phyloP scores from a whole-genome alignment of 305 asterid genomes.

The Rubia occidens region DNA sequence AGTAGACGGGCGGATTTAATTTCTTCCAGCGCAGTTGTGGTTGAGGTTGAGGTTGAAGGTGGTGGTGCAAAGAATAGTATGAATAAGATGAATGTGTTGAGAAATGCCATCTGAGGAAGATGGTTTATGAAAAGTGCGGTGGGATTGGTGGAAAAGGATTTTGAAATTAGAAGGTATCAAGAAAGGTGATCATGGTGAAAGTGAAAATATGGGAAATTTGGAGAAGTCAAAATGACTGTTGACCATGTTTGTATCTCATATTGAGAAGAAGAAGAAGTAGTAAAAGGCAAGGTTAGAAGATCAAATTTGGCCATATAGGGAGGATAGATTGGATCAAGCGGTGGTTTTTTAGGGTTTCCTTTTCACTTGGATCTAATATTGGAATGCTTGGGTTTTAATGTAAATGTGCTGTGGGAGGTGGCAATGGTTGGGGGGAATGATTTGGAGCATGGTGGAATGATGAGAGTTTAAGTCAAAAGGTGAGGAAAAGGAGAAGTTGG shows the following conservation, averaged over 20 bases:
- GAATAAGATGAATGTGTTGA: constrained; percentile 18
- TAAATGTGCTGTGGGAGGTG: constrained; percentile 19
- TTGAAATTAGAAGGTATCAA: constrained; percentile 11
- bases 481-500: constrained; percentile 16
- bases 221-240: constrained; percentile 1
- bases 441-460: constrained; percentile 25
- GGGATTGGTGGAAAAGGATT: constrained; percentile 16
- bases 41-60: constrained; percentile 17
- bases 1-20: constrained; percentile 58
- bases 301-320: not conserved
- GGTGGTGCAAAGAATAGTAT: constrained; percentile 24
- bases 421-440: constrained; percentile 27
- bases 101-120: constrained; percentile 13
- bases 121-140: constrained; percentile 9
- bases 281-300: constrained; percentile 4
- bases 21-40: constrained; percentile 18
- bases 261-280: constrained; percentile 2
- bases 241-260: not conserved
- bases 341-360: not conserved
- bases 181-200: constrained; percentile 10
- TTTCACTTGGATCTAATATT: not conserved
- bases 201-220: not conserved
- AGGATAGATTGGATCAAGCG: not conserved
- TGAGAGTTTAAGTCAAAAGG: constrained; percentile 28
- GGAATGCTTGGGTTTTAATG: constrained; percentile 10